Percentiles rank a stretch among this genome's conserved stretches.
Evolutionary conservation across 768 basidiomycete genomes (phyloP).

Genomic region (Chalciporus piperatus): DNA sequence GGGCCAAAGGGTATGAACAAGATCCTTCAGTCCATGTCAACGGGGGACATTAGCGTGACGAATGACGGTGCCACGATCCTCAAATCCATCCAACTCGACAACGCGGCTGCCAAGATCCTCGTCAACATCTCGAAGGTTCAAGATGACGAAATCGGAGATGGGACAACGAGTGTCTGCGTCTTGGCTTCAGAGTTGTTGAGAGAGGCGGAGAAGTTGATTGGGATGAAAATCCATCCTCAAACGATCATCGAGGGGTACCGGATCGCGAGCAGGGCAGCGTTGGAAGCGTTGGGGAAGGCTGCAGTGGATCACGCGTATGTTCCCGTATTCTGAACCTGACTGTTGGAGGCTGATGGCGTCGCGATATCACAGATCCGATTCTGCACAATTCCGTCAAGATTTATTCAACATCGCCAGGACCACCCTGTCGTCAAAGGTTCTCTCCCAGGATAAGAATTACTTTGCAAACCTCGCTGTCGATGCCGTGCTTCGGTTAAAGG

Average conservation of each 20-base stretch:
- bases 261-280: slow-evolving; percentile 81
- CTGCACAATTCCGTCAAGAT: slow-evolving; percentile 77
- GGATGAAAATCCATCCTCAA: slow-evolving; percentile 93
- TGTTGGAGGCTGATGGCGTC: background rate
- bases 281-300: slow-evolving; percentile 78
- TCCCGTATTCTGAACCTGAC: background rate
- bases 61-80: slow-evolving; percentile 99
- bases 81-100: slow-evolving; percentile 96
- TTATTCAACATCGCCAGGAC: slow-evolving; percentile 96
- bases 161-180: slow-evolving; percentile 89
- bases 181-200: slow-evolving; percentile 87
- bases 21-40: slow-evolving; percentile 89
- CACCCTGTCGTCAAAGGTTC: slow-evolving; percentile 92
- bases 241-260: slow-evolving; percentile 97
- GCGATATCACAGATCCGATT: slow-evolving; percentile 54
- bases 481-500: slow-evolving; percentile 91
- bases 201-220: slow-evolving; percentile 94
- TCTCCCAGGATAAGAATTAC: slow-evolving; percentile 95
- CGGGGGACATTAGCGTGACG: slow-evolving; percentile 93
- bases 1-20: slow-evolving; percentile 99
- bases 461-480: slow-evolving; percentile 98
- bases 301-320: slow-evolving; percentile 84
- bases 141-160: slow-evolving; percentile 98
- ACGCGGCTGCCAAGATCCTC: slow-evolving; percentile 97
- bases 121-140: slow-evolving; percentile 99